Base-by-base conservation (phyloP, 1,284 basidiomycete species). In the Sporisorium sorghi region DNA sequence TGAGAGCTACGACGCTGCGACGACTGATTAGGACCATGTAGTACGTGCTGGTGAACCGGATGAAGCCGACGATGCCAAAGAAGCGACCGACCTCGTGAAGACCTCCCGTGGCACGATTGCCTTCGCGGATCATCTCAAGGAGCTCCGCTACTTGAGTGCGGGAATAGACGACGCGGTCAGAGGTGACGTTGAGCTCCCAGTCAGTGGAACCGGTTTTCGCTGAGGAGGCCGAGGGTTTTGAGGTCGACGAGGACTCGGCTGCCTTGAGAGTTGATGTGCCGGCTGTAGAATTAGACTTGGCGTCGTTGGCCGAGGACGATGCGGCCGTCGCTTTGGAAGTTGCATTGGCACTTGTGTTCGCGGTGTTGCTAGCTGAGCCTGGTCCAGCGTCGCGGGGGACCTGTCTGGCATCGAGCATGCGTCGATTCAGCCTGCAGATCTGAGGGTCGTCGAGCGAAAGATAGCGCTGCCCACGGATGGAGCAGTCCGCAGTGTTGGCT, bases 91-190 rank as follows among this genome's bases (percentile, higher is more conserved):
- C 77, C n/a, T 91, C 93, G 6, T 92, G 93, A 65, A 98, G 86
- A 1, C 95, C 94, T 9, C 95, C 95, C 11, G 91, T 91, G 5
- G 88, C 88, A 83, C 91, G 91, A 85, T 97, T 97, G 19, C 94
- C 94, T 79, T 97, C 94, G 68, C 94, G 92, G 15, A 99, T 88
- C 92, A 95, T 97, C 84, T 93, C 92, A 72, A 98, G 87, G 86
- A 98, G 90, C 37, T 91, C 90, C 53, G 89, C 91, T 88, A 97
- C 92, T 86, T 99, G 92, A 78, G 90, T 91, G 14, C 91, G 90
- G 44, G 90, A 92, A 84, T 99, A 99, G 32, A 93, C 78, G 3
- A 78, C 77, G 4, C 67, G 62, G 33, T 83, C 82, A 5, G 77
- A 73, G 3, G 79, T 79, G 17, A 84, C 77, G 28, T 72, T 70